phyloP scores from a whole-genome alignment of 2,329 filamentous ascomycete species.

The Pleurostoma richardsiae region DNA sequence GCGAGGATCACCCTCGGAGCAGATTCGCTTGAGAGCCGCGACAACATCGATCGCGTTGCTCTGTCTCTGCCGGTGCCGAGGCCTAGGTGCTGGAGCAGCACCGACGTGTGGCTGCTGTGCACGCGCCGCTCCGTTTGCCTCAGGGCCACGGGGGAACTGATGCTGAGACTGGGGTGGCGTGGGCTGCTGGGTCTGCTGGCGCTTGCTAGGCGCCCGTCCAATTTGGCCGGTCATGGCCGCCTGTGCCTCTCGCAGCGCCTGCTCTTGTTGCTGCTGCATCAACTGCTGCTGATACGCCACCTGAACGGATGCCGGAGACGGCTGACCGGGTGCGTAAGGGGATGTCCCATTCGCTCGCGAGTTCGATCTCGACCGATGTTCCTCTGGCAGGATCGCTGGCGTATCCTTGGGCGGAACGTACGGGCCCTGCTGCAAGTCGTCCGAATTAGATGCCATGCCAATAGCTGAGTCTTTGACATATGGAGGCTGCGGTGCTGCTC shows the following conservation, averaged over 20 bases:
- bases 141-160: constrained; percentile 26
- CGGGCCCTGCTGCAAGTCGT: constrained; percentile 45
- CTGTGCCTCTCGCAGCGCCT: constrained; percentile 74
- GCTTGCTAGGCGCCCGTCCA: constrained; percentile 69
- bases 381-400: constrained; percentile 58
- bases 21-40: constrained; percentile 79
- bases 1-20: constrained; percentile 82
- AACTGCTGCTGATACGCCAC: constrained; percentile 56
- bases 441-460: constrained; percentile 52
- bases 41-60: constrained; percentile 80
- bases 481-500: constrained; percentile 51
- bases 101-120: constrained; percentile 24
- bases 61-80: constrained; percentile 72
- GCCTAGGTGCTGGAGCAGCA: constrained; percentile 51
- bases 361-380: constrained; percentile 64
- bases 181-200: constrained; percentile 48
- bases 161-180: constrained; percentile 49
- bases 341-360: constrained; percentile 54
- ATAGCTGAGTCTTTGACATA: constrained; percentile 61
- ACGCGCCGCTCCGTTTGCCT: constrained; percentile 30
- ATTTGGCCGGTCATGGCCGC: constrained; percentile 70
- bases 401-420: constrained; percentile 48
- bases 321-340: constrained; percentile 42
- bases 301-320: constrained; percentile 25
- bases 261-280: constrained; percentile 79